These are phyloP conservation scores for Plasmodium sp. DNA, from an alignment of 169 alveolate species.

Conservation along the genomic window DNA sequence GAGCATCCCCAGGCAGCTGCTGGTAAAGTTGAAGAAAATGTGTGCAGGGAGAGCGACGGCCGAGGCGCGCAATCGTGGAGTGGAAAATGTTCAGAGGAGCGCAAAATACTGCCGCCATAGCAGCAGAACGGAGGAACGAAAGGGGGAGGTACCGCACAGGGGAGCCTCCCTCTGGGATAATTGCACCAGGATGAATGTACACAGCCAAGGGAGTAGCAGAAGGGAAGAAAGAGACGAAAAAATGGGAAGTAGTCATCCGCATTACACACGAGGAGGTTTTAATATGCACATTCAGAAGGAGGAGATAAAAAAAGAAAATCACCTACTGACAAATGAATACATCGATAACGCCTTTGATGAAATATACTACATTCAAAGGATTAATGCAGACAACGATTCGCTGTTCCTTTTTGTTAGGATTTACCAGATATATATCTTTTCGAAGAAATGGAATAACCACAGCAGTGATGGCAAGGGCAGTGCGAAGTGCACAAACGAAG, in stretches of 20 bases:
- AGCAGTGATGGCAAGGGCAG: neutral
- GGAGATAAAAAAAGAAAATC: neutral
- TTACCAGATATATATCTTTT: conserved; percentile 62
- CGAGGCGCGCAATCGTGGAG: too few species aligned
- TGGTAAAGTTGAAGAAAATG: neutral
- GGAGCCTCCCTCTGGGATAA: neutral
- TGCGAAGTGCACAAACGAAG: neutral
- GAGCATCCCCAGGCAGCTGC: neutral
- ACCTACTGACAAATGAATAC: conserved; percentile 20
- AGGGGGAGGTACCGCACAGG: too few species aligned
- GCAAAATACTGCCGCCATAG: too few species aligned
- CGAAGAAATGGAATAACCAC: neutral
- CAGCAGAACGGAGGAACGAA: too few species aligned
- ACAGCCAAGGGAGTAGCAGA: neutral
- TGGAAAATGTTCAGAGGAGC: too few species aligned
- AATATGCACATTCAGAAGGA: neutral
- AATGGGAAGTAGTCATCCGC: neutral
- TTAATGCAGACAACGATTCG: conserved; percentile 29
- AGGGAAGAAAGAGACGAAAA: neutral
- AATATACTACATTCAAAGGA: conserved; percentile 45
- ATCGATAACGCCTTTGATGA: conserved; percentile 36
- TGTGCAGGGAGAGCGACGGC: neutral
- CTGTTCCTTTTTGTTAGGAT: conserved; percentile 21
- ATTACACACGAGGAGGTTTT: neutral
- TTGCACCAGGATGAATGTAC: neutral